Evolutionary conservation across 192 early-diverging fungal genomes (phyloP).

Genomic region (Mortierella hygrophila): DNA sequence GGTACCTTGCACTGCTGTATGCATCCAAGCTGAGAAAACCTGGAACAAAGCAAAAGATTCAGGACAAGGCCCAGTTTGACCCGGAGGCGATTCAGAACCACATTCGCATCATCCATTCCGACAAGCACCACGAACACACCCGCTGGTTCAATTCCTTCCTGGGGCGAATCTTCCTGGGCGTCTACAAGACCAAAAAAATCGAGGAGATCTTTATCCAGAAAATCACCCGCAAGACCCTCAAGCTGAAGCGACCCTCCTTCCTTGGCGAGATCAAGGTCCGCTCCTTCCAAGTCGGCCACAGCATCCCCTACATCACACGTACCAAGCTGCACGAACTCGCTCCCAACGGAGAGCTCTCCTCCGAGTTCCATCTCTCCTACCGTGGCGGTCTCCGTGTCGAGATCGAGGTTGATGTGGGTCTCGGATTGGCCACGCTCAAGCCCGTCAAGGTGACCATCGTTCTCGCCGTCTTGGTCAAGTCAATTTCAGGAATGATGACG

Average conservation of each 20-base stretch:
- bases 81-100: slow-evolving; percentile 46
- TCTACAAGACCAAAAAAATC: slow-evolving; percentile 74
- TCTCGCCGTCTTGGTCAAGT: slow-evolving; percentile 80
- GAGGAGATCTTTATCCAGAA: slow-evolving; percentile 76
- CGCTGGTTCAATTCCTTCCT: slow-evolving; percentile 89
- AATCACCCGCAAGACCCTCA: slow-evolving; percentile 75
- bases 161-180: slow-evolving; percentile 83
- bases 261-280: slow-evolving; percentile 86
- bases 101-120: slow-evolving; percentile 61
- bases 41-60: slow-evolving; percentile 54
- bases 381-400: slow-evolving; percentile 82
- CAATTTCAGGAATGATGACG: slow-evolving; percentile 81
- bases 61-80: slow-evolving; percentile 58
- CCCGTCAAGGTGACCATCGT: slow-evolving; percentile 82
- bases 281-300: slow-evolving; percentile 84
- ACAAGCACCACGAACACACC: slow-evolving; percentile 62
- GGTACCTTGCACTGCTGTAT: slow-evolving; percentile 42
- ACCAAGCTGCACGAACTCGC: slow-evolving; percentile 78
- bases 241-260: slow-evolving; percentile 77
- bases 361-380: slow-evolving; percentile 89
- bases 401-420: slow-evolving; percentile 72
- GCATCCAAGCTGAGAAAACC: slow-evolving; percentile 49
- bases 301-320: slow-evolving; percentile 84
- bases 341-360: slow-evolving; percentile 75
- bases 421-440: slow-evolving; percentile 53